These are phyloP conservation scores for Sporodiniella umbellata DNA, from an alignment of 371 early-diverging fungal genomes.

Conservation along the genomic window DNA sequence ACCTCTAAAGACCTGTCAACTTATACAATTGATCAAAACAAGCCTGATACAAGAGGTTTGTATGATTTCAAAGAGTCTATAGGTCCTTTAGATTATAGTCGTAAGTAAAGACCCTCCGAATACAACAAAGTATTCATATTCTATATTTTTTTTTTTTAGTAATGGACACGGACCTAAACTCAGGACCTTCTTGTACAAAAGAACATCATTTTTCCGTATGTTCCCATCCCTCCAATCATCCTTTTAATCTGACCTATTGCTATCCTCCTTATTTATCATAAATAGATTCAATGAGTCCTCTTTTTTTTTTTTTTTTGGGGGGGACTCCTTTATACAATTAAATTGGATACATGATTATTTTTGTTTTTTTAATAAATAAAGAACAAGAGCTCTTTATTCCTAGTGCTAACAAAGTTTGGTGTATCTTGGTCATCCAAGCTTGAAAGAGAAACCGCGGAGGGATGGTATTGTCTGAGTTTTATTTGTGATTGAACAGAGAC, in stretches of 20 bases:
- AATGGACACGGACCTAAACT: neutral
- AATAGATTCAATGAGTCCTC: neutral
- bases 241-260: neutral
- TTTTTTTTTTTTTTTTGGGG: neutral
- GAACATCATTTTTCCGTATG: neutral
- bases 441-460: no score
- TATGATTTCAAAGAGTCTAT: neutral
- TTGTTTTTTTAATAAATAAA: no score
- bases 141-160: neutral
- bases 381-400: no score
- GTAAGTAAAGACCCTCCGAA: neutral
- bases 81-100: neutral
- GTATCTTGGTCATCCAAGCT: no score
- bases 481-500: no score
- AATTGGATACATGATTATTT: no score
- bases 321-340: no score
- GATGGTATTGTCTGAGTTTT: no score
- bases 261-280: neutral
- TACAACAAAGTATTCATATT: neutral
- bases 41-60: neutral
- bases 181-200: neutral
- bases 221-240: neutral
- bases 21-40: neutral
- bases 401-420: no score
- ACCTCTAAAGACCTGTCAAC: neutral